Conservation (phyloP, 2,329 filamentous ascomycete species). For the Calonectria pseudoreteaudii region DNA sequence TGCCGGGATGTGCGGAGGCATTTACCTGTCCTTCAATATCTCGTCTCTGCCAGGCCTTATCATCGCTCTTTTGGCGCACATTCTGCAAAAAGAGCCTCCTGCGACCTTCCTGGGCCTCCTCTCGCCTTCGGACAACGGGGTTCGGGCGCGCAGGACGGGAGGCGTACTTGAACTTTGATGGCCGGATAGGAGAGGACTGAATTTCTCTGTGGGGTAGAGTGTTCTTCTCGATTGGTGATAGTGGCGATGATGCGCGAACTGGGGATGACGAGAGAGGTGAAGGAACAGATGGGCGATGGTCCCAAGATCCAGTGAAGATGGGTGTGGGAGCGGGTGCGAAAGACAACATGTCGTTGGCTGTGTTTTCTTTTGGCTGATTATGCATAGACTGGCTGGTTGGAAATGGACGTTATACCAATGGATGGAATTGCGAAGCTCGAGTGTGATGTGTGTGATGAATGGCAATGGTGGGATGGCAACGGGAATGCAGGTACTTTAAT, state of each 20-base stretch:
- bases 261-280: slow-evolving; percentile 72
- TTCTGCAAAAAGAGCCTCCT: slow-evolving; percentile 77
- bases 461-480: slow-evolving; percentile 7
- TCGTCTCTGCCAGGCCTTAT: slow-evolving; percentile 69
- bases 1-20: neutral
- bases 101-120: slow-evolving; percentile 73
- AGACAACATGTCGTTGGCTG: slow-evolving; percentile 54
- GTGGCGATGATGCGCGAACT: slow-evolving; percentile 62
- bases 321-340: slow-evolving; percentile 55
- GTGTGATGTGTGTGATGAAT: neutral
- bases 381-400: slow-evolving; percentile 41
- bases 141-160: slow-evolving; percentile 70
- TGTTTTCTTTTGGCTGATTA: slow-evolving; percentile 46
- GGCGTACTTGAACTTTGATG: slow-evolving; percentile 62
- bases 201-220: slow-evolving; percentile 53
- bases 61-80: slow-evolving; percentile 70
- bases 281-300: slow-evolving; percentile 60
- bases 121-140: slow-evolving; percentile 69
- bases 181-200: slow-evolving; percentile 59
- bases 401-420: neutral
- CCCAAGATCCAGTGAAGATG: slow-evolving; percentile 57
- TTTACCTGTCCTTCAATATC: slow-evolving; percentile 69
- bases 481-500: neutral
- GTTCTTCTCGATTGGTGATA: slow-evolving; percentile 58
- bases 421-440: slow-evolving; percentile 12